Base-by-base conservation (phyloP, 108 stramenopile genomes). In the Ochromonas danica region DNA sequence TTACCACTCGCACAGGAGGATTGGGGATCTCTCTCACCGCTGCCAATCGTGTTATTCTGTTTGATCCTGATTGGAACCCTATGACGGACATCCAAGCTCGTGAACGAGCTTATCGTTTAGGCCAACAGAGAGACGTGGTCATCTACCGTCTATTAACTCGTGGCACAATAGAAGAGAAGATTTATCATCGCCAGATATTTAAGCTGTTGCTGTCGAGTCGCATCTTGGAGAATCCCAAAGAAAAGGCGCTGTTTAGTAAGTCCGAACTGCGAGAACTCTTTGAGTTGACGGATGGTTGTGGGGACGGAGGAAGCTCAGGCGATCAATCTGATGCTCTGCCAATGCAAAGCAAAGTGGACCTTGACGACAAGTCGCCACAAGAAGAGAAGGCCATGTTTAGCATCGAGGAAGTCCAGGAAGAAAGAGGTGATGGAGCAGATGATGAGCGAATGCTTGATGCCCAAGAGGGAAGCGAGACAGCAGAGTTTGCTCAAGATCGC, bases 101-200 rank as follows among this genome's bases (percentile, higher is more conserved):
- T 36, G 98, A 97, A 83, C 87, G 98, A 65, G 90, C 95, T 22
- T 97, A 94, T 94, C 86, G 98, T 36, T 90, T 97, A 71, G 93
- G 93, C 36, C 93, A 94, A 71, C 85, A 61, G 42, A 72, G 82
- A 38, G 81, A 86, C 27, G 93, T 94, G n/a, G 90, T 89, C 0
- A 87, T 94, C 17, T 93, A 91, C 82, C 86, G 93, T 1, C 79
- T 94, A 3, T 86, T 94, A n/a, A 89, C 91, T 40, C 86, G 85
- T 0, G 93, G 93, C 27, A 92, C 94, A 22, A 93, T 95, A 62
- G 94, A 95, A 85, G 94, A 95, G 81, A 96, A 96, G 83, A 96
- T 99, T 25, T 98, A 98, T 84, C 97, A 99, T 72, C 86, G 98
- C 1, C 98, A 99, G 74, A 97, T 99, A 61, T 98, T 96, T 89